These are phyloP conservation scores for Keithomyces neogunnii DNA, from an alignment of 2,329 filamentous ascomycete genomes.

Conservation along the genomic window DNA sequence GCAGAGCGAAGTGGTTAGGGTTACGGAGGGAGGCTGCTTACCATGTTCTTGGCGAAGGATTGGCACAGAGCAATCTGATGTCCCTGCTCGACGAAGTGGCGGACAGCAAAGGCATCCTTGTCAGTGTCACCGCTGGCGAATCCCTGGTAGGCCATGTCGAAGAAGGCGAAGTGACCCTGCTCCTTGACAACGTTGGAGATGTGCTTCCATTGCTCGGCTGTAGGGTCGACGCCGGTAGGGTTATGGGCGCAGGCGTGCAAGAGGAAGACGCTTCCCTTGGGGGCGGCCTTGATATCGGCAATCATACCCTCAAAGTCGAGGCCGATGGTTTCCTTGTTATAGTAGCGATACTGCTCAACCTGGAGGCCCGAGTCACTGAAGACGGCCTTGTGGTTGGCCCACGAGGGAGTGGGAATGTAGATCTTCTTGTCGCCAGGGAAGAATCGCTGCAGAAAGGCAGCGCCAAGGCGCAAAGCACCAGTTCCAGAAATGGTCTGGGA, in stretches of 20 bases:
- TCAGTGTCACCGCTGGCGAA: constrained; percentile 90
- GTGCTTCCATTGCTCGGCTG: constrained; percentile 81
- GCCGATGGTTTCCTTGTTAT: constrained; percentile 97
- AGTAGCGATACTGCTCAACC: constrained; percentile 96
- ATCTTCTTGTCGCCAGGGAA: constrained; percentile 89
- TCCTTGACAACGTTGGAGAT: constrained; percentile 82
- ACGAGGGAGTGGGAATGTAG: constrained; percentile 92
- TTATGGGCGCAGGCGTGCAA: constrained; percentile 98
- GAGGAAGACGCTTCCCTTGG: constrained; percentile 79
- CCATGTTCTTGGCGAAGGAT: constrained; percentile 99
- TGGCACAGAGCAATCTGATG: constrained; percentile 83
- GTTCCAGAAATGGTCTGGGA: constrained; percentile 98
- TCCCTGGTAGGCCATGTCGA: constrained; percentile 99
- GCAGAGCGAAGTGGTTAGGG: no score
- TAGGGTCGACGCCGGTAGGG: constrained; percentile 93
- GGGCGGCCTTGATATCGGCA: constrained; percentile 80
- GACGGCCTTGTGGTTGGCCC: constrained; percentile 97
- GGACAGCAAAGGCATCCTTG: constrained; percentile 86
- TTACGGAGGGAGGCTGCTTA: constrained; percentile 25
- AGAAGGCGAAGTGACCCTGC: constrained; percentile 87
- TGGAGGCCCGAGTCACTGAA: constrained; percentile 88
- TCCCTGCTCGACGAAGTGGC: constrained; percentile 88
- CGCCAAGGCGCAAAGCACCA: constrained; percentile 88
- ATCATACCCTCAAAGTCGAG: constrained; percentile 95
- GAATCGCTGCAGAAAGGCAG: constrained; percentile 85